phyloP scores from a whole-genome alignment of 2,329 filamentous ascomycete species.

The Xylariaceae sp. region DNA sequence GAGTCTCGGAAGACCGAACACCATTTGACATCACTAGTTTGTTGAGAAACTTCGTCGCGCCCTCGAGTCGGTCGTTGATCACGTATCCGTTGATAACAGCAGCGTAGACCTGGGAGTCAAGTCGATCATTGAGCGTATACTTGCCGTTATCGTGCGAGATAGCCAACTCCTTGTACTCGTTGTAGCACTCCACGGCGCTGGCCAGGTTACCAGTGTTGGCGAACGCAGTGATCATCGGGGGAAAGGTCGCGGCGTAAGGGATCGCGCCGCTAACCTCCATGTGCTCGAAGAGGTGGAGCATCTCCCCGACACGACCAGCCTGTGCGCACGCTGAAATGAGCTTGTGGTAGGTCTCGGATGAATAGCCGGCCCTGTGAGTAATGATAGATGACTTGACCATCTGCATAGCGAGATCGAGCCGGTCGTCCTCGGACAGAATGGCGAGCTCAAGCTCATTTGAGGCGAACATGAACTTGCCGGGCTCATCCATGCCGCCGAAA shows the following conservation, averaged over 20 bases:
- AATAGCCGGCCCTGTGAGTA: constrained; percentile 57
- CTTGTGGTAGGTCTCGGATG: constrained; percentile 75
- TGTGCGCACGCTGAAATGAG: constrained; percentile 83
- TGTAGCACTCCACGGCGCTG: constrained; percentile 90
- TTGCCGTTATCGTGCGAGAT: constrained; percentile 73
- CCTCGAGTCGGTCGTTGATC: constrained; percentile 68
- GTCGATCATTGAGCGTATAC: constrained; percentile 58
- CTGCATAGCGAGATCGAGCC: constrained; percentile 75
- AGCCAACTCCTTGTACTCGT: constrained; percentile 86
- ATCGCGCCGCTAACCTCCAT: constrained; percentile 73
- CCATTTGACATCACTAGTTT: constrained; percentile 63
- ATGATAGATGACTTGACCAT: constrained; percentile 72
- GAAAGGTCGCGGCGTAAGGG: constrained; percentile 76
- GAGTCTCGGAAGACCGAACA: constrained; percentile 53
- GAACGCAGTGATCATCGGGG: constrained; percentile 92
- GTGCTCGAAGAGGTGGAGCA: constrained; percentile 85
- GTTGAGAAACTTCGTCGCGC: constrained; percentile 77
- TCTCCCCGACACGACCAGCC: constrained; percentile 72
- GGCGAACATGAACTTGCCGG: constrained; percentile 65
- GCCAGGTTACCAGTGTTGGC: constrained; percentile 71
- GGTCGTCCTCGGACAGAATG: constrained; percentile 80
- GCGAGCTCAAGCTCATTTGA: constrained; percentile 83
- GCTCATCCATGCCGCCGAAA: constrained; percentile 63
- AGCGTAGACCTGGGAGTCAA: constrained; percentile 81
- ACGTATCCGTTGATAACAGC: constrained; percentile 88